Evolutionary conservation across 1,284 basidiomycete genomes (phyloP).

Genomic region (Coniophora puteana): DNA sequence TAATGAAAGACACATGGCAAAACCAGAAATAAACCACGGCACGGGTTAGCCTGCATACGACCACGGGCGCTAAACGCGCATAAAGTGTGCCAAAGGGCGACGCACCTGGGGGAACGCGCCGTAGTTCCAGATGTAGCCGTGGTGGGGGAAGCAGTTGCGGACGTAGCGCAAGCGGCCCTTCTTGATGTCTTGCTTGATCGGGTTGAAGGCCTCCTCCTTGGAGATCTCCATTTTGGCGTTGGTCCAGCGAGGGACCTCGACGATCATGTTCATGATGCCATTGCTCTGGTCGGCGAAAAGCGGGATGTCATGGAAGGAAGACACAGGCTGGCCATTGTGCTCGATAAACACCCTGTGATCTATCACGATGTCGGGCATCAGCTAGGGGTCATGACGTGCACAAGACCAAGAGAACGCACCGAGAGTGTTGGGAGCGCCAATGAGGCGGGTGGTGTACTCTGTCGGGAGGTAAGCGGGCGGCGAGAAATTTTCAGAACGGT

Average conservation of each 20-base stretch:
- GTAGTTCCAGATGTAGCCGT: conserved; percentile 99
- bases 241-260: conserved; percentile 99
- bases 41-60: conserved; percentile 1
- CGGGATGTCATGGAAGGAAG: conserved; percentile 94
- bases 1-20: background rate
- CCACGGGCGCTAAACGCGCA: conserved; percentile 5
- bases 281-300: conserved; percentile 93
- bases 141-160: conserved; percentile 99
- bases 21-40: too few relatives aligned
- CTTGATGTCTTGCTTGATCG: conserved; percentile 98
- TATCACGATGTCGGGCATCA: conserved; percentile 35
- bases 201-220: conserved; percentile 97
- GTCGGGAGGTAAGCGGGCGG: conserved; percentile 10
- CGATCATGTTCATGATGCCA: conserved; percentile 97
- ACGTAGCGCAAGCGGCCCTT: conserved; percentile 96
- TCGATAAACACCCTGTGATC: conserved; percentile 96
- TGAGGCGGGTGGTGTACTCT: conserved; percentile 75
- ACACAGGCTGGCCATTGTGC: conserved; percentile 81
- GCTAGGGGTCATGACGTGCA: conserved; percentile 18
- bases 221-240: conserved; percentile 99
- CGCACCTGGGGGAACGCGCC: conserved; percentile 92
- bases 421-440: conserved; percentile 90
- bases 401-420: conserved; percentile 48
- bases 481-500: conserved; percentile 7
- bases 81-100: conserved; percentile 12